Evolutionary conservation across 2,329 filamentous ascomycete genomes (phyloP).

Genomic region (Colletotrichum sp.): DNA sequence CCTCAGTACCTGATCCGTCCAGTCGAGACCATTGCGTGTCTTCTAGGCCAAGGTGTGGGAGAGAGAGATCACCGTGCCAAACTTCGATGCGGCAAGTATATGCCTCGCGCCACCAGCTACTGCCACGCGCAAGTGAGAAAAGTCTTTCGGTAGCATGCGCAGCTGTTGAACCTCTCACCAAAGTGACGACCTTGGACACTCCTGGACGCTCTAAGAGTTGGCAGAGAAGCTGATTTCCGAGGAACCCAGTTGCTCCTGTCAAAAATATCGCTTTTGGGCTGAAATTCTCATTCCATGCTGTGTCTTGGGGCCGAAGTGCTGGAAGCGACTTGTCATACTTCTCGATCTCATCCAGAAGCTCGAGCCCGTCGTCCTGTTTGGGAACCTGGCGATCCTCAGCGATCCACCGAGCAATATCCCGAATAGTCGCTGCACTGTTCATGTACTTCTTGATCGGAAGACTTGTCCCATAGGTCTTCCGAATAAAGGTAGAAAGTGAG

Average conservation of each 20-base stretch:
- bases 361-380: neutral
- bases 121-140: conserved; percentile 1
- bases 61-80: conserved; percentile 9
- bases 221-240: conserved; percentile 18
- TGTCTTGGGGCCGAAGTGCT: neutral
- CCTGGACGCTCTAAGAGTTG: neutral
- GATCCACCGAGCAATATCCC: conserved; percentile 1
- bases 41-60: neutral
- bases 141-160: conserved; percentile 16
- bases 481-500: neutral
- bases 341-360: conserved; percentile 2
- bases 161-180: conserved; percentile 13
- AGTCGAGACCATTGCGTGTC: neutral
- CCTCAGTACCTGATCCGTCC: neutral
- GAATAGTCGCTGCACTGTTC: conserved; percentile 1
- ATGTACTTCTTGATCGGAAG: conserved; percentile 5
- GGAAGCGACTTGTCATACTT: neutral
- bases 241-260: conserved; percentile 20
- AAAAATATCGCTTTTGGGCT: neutral
- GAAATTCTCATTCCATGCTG: neutral
- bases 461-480: neutral
- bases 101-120: conserved; percentile 22
- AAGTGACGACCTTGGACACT: neutral
- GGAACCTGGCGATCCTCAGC: neutral
- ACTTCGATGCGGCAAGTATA: neutral